A percentile compares a stretch with the other conserved stretches of the same genome.
Conservation (phyloP, 805 yeast species). For the Yueomyces sp. region DNA sequence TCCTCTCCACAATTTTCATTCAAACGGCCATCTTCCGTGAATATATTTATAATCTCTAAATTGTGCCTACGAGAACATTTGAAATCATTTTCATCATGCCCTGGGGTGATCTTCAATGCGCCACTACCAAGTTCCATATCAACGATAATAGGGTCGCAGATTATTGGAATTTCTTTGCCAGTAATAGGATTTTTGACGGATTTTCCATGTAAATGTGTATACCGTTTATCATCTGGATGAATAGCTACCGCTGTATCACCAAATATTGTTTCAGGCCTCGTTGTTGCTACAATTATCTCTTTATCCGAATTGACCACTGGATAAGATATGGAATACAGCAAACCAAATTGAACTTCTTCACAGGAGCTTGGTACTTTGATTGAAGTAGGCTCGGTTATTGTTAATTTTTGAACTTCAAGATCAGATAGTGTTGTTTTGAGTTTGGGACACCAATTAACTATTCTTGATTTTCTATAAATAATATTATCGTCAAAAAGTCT, state of each 20-base stretch:
- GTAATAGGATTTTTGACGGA: constrained; percentile 79
- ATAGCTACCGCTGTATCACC: constrained; percentile 98
- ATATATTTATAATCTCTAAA: constrained; percentile 73
- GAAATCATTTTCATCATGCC: constrained; percentile 94
- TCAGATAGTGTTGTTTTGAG: constrained; percentile 90
- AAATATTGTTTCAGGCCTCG: constrained; percentile 95
- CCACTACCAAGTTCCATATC: constrained; percentile 99
- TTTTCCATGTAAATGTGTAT: constrained; percentile 87
- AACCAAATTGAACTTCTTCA: constrained; percentile 86
- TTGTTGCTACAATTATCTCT: constrained; percentile 81
- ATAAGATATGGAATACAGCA: constrained; percentile 82
- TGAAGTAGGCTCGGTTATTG: constrained; percentile 62
- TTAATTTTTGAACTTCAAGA: constrained; percentile 87
- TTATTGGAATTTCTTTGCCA: constrained; percentile 69
- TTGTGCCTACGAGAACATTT: constrained; percentile 83
- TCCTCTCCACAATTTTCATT: constrained; percentile 78
- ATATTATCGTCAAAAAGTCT: constrained; percentile 84
- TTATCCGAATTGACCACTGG: constrained; percentile 64
- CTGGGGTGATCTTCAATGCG: constrained; percentile 98
- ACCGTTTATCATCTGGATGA: constrained; percentile 86
- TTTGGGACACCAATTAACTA: constrained; percentile 92
- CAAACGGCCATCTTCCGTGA: constrained; percentile 82
- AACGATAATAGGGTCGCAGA: constrained; percentile 81
- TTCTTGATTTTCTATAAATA: constrained; percentile 80
- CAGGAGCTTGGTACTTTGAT: constrained; percentile 81